Evolutionary conservation across 1,139 yeast genomes (phyloP), one percentile per base, ranked within the genome.

Genomic region (Blastobotrys indianensis): DNA sequence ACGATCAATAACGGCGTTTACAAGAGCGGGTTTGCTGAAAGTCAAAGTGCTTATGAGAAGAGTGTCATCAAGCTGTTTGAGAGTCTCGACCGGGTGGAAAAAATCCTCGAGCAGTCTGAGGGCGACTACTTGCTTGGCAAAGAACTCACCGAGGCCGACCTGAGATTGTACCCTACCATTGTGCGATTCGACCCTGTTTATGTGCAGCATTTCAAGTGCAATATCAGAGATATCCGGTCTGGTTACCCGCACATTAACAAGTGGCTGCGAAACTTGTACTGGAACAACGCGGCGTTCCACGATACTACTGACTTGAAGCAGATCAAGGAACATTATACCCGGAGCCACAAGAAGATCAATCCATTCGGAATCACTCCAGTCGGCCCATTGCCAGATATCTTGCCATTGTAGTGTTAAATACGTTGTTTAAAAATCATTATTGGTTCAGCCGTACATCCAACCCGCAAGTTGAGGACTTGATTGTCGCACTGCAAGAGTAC

Each of bases 131-230:
- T 87, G 43, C 62, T 80, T 17, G 94, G 92, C 2, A 74, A 80
- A 51, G 70, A 68, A 40, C 68, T 92, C 49, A 88, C 97, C 2
- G 97, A 90, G 67, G 94, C 95, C 12, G 98, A 92, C 63, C 72
- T 92, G 47, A 75, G 97, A 56, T 75, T 92, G 49, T 92, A 68
- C 68, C 80, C 94, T 31, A 82, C 97, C 8, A 82, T 90, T 51
- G 72, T 85, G 40, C 77, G 97, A 56, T 90, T 90, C 60, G 97
- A 90, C 64, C 85, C 94, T 1, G 94, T 86, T 29, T 90, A 90
- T 62, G 90, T 83, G 46, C 95, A 88, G 66, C 97, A 88, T 65
- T 92, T 92, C 77, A 92, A 92, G 70, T 86, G 96, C 67, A 92
- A 92, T 65, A 67, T 87, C 53, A 80, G 81, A 43, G 84, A 81